phyloP scores from a whole-genome alignment of 2,329 filamentous ascomycete genomes.

The Camptophora hylomeconis region DNA sequence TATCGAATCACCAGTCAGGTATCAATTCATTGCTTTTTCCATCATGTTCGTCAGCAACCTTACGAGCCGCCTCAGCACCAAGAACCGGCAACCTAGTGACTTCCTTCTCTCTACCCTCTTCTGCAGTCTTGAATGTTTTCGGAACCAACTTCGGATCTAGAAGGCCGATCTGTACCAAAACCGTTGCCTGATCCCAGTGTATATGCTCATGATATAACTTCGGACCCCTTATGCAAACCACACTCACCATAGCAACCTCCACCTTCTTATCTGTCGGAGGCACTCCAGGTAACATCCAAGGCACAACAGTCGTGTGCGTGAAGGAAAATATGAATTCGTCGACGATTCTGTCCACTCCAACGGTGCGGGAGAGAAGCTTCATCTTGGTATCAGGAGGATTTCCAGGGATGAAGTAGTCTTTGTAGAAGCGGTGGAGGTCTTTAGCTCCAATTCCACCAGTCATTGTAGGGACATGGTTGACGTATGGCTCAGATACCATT shows the following conservation, averaged over 20 bases:
- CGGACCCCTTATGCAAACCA: conserved; percentile 41
- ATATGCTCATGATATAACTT: conserved; percentile 44
- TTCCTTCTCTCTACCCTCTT: conserved; percentile 17
- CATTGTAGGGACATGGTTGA: conserved; percentile 26
- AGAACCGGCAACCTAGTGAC: conserved; percentile 28
- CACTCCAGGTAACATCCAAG: conserved; percentile 48
- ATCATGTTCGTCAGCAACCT: conserved; percentile 27
- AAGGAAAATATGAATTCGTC: conserved; percentile 47
- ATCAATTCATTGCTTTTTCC: conserved; percentile 22
- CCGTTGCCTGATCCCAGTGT: conserved; percentile 51
- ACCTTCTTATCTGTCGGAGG: conserved; percentile 43
- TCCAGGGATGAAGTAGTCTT: conserved; percentile 40
- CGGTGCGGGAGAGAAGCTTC: conserved; percentile 43
- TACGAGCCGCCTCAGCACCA: conserved; percentile 26
- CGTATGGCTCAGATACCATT: conserved; percentile 17
- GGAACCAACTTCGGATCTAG: conserved; percentile 44
- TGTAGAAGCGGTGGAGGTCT: conserved; percentile 39
- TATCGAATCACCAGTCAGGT: conserved; percentile 18
- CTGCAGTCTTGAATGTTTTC: conserved; percentile 26
- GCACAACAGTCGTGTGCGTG: conserved; percentile 42
- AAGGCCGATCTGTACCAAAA: conserved; percentile 45
- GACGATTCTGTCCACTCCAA: conserved; percentile 45
- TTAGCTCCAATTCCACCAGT: conserved; percentile 29
- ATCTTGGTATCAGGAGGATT: conserved; percentile 39
- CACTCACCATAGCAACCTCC: conserved; percentile 43